Base-by-base conservation (phyloP, 257 asterid genomes). In the Misopates orontium region DNA sequence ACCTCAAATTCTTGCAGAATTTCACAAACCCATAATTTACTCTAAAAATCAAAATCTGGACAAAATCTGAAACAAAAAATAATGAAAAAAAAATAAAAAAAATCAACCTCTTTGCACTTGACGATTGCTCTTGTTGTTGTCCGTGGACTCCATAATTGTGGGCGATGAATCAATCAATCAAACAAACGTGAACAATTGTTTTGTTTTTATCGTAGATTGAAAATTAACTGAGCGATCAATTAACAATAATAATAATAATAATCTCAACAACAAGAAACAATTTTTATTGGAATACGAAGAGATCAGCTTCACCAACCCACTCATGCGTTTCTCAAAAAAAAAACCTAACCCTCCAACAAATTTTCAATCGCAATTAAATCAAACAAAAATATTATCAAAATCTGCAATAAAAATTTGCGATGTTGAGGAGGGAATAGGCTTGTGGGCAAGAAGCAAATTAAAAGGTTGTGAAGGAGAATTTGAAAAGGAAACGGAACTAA, bases 241-340 rank as follows among this genome's bases (percentile, higher is more conserved):
- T 50, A 71, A 70, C 40, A 76, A 71, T 56, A 79, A 71, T 60
- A 25, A 66, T 62, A 54, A 60, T 55, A 86, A 73, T 75, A 86
- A 82, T 79, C 76, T 70, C 59, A 73, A 66, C 20, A 78, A 51
- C 28, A 78, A 58, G 47, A 60, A 76, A 36, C 42, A 8, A 36
- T 2, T 16, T 16, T 31, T n/a, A 47, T 73, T 69, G 68, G 87
- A 82, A 83, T 86, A 72, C 54, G 82, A 78, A 72, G 73, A 70
- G 60, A 75, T 88, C 82, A 84, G 89, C 84, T 83, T 84, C 68
- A 73, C 84, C 86, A 76, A 80, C 80, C 90, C 77, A 84, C 92
- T 91, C 98, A 91, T 91, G 82, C 98, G 98, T 89, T 75, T 89
- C 62, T 75, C 68, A 56, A n/a, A n/a, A n/a, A n/a, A n/a, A n/a